Percentiles rank a stretch among this genome's conserved stretches.
phyloP scores from a whole-genome alignment of 1,139 yeast genomes.

The Zygosaccharomyces pseudobailii region DNA sequence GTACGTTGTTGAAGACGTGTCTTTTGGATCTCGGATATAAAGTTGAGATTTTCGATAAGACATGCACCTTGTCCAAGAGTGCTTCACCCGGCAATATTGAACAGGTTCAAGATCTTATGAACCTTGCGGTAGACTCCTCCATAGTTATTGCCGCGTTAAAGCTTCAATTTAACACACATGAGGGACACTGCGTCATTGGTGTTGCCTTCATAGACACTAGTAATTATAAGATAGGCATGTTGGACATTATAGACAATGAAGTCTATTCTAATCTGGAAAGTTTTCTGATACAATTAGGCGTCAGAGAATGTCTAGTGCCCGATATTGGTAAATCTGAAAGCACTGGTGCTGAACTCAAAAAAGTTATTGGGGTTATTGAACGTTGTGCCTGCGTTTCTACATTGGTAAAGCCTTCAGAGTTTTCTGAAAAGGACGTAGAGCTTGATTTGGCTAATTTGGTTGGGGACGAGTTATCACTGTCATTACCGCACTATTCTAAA shows the following conservation, averaged over 20 bases:
- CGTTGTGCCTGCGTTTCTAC: slow-evolving; percentile 73
- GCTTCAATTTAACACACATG: slow-evolving; percentile 41
- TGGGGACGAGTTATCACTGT: slow-evolving; percentile 49
- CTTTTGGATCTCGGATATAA: slow-evolving; percentile 68
- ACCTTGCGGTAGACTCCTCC: slow-evolving; percentile 49
- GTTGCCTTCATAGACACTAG: slow-evolving; percentile 77
- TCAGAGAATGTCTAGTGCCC: slow-evolving; percentile 74
- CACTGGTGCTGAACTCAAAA: slow-evolving; percentile 42
- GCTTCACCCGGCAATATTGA: slow-evolving; percentile 93
- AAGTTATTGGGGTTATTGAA: slow-evolving; percentile 59
- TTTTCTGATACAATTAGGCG: slow-evolving; percentile 78
- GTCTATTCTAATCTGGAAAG: slow-evolving; percentile 82
- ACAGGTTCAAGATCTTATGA: slow-evolving; percentile 68
- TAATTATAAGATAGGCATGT: slow-evolving; percentile 57
- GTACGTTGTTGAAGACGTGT: slow-evolving; percentile 59
- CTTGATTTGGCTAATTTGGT: slow-evolving; percentile 67
- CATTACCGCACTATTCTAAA: slow-evolving; percentile 46
- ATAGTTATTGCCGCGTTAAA: slow-evolving; percentile 78
- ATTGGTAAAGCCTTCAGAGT: slow-evolving; percentile 52
- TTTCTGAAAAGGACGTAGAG: slow-evolving; percentile 57
- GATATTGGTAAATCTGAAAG: slow-evolving; percentile 39
- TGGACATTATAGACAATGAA: slow-evolving; percentile 85
- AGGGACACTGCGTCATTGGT: slow-evolving; percentile 55
- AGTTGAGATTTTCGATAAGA: slow-evolving; percentile 64
- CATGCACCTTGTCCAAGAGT: slow-evolving; percentile 53